These are phyloP conservation scores for Teratosphaeria gauchensis DNA, from an alignment of 2,329 filamentous ascomycete species.

Conservation along the genomic window DNA sequence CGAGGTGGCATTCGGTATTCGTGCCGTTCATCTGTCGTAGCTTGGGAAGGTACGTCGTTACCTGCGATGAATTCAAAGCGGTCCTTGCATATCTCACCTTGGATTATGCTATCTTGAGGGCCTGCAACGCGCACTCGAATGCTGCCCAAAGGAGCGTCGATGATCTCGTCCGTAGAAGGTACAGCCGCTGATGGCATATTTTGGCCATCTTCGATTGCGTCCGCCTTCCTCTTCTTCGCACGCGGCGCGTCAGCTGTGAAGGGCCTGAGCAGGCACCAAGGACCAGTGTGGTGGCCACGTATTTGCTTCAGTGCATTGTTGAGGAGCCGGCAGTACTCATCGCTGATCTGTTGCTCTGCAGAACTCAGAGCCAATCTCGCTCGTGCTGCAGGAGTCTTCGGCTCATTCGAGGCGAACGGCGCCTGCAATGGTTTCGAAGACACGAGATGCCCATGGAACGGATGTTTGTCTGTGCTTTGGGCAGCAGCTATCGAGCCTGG, in stretches of 20 bases:
- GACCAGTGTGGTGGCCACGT: slow-evolving; percentile 6
- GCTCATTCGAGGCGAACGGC: slow-evolving; percentile 49
- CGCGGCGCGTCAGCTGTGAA: not conserved
- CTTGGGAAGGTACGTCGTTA: not conserved
- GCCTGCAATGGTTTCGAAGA: slow-evolving; percentile 36
- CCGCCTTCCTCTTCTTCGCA: not conserved
- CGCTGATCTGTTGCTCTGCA: slow-evolving; percentile 25
- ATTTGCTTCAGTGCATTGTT: slow-evolving; percentile 30
- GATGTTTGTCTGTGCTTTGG: slow-evolving; percentile 42
- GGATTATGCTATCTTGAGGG: not conserved
- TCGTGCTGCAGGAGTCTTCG: slow-evolving; percentile 39
- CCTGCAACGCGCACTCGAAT: not conserved
- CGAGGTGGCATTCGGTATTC: slow-evolving; percentile 36
- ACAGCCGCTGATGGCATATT: not conserved
- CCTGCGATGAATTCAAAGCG: not conserved
- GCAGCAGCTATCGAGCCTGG: slow-evolving; percentile 59
- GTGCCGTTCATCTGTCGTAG: not conserved
- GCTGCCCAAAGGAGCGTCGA: not conserved
- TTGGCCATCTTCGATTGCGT: not conserved
- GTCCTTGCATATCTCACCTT: not conserved
- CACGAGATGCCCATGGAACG: slow-evolving; percentile 32
- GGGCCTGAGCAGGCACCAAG: slow-evolving; percentile 28
- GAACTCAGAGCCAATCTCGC: slow-evolving; percentile 29
- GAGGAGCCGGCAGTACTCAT: slow-evolving; percentile 29
- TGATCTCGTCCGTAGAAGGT: not conserved